Evolutionary conservation across 805 yeast species (phyloP), one percentile per base, ranked within the genome.

Genomic region (Priceomyces haplophilus): DNA sequence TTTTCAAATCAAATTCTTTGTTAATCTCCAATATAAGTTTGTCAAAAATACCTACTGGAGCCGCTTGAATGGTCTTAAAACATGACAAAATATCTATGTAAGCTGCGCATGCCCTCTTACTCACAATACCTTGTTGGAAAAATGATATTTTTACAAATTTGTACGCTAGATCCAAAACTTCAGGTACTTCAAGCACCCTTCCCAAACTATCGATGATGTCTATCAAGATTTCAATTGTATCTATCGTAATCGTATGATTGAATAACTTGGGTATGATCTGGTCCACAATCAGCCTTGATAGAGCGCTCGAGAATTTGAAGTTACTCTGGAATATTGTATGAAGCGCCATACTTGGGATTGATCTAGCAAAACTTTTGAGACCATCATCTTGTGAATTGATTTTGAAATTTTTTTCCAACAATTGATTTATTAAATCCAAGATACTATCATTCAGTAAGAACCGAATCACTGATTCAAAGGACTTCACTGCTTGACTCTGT

Each of bases 401-500:
- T 12, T 48, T 45, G 18, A 52, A 33, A 4, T 55, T 55, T 17
- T 41, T 43, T 13, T 48, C 47, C 45, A 55, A 68, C 35, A 70
- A 54, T n/a, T 61, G 46, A 1, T 50, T 40, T 7, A 69, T 49
- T 10, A 75, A 52, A 3, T 58, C 54, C n/a, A 58, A 45, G 4
- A 60, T 50, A 12, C 62, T 64, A 7, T 59, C 61, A 27, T 55
- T 50, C 11, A 64, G 58, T 27, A 76, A 51, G 21, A 54, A 61
- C 12, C 71, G 66, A n/a, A 75, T 59, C 29, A 75, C 50, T 4
- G 77, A 75, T 30, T 66, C 72, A 43, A 76, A 73, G 15, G 84
- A 75, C 48, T 79, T 78, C 37, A 85, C 76, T 0, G 93, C 84
- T 57, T 83, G 86, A 51, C 78, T 80, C 55, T 85, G 86, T 1